Percentiles rank a stretch among this genome's conserved stretches.
Conservation (phyloP, 768 basidiomycete species). For the Collybia mongolica region DNA sequence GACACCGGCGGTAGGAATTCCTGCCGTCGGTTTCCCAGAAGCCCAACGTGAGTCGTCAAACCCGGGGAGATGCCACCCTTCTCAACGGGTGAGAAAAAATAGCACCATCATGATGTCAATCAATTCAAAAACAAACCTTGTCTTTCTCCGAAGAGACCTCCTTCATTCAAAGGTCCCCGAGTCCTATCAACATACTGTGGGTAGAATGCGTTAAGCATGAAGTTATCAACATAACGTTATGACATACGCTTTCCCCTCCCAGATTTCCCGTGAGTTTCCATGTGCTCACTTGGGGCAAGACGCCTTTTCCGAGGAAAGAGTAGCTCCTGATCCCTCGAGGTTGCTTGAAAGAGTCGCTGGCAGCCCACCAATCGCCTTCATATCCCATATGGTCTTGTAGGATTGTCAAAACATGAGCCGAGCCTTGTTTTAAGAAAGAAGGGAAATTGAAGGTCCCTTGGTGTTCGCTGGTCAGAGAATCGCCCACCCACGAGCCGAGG, state of each 20-base stretch:
- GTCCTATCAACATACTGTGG: conserved; percentile 42
- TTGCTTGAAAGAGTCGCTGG: conserved; percentile 43
- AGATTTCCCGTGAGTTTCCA: conserved; percentile 56
- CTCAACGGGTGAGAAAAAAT: conserved; percentile 1
- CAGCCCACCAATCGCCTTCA: conserved; percentile 42
- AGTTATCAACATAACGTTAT: not conserved
- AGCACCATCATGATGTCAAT: too few species aligned
- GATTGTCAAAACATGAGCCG: conserved; percentile 44
- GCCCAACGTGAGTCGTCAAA: conserved; percentile 50
- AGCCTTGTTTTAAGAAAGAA: conserved; percentile 23
- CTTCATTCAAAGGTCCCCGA: conserved; percentile 60
- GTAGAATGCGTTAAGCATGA: not conserved
- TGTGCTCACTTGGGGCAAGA: conserved; percentile 28
- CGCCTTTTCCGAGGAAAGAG: conserved; percentile 37
- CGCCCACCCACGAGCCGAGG: conserved; percentile 47
- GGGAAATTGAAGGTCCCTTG: conserved; percentile 35
- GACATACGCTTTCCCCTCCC: conserved; percentile 42
- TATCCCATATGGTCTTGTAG: conserved; percentile 56
- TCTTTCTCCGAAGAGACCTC: conserved; percentile 56
- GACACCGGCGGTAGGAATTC: conserved; percentile 42
- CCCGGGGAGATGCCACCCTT: conserved; percentile 59
- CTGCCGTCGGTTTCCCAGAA: conserved; percentile 36
- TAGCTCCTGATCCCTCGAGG: conserved; percentile 50
- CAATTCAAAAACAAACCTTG: conserved; percentile 28
- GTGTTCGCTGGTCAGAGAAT: conserved; percentile 29